Base-by-base conservation (phyloP, 805 yeast genomes). In the Saccharomycopsis lassenensis region DNA sequence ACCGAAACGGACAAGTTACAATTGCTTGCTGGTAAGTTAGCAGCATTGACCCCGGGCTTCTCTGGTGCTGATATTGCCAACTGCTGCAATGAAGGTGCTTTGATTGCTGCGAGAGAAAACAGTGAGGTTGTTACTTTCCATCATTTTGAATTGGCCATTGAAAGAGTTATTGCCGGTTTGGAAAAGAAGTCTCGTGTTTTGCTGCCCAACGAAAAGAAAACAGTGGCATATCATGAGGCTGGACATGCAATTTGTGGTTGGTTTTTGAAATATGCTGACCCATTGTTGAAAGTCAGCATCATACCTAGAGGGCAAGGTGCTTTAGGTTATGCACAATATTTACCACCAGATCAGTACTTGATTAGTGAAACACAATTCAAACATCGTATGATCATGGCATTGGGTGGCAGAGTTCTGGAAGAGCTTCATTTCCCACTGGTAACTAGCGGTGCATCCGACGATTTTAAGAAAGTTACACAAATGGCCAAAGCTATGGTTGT, bases 231-330 rank as follows among this genome's bases (percentile, higher is more conserved):
- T 54, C 96, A 86, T 57, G 96, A 86, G 60, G 96, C 96, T 2
- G 96, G 96, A 0, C 96, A 86, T 56, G 96, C 96, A 3, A 79
- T 86, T 33, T 82, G 95, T 59, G 96, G 95, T 16, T 87, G 95
- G 96, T 84, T 65, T 54, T 65, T 86, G 52, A 71, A 76, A 59
- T 75, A 62, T 60, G 95, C 96, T 7, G 94, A 86, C 55, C 96
- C 96, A 5, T 62, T 86, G 41, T 70, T 87, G 41, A 86, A 86
- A 58, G 95, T 86, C n/a, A 80, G 94, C 15, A 86, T 86, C 48
- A 83, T 86, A 44, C 96, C 96, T 39, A 74, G 94, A 57, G 95
- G 95, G 16, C 83, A 81, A 57, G 95, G 94, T 34, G 94, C 95
- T 10, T 63, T 86, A 38, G 96, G 96, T n/a, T 86, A 87, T 56